These are phyloP conservation scores for Cystobasidium slooffiae DNA, from an alignment of 1,284 basidiomycete species.

Conservation along the genomic window DNA sequence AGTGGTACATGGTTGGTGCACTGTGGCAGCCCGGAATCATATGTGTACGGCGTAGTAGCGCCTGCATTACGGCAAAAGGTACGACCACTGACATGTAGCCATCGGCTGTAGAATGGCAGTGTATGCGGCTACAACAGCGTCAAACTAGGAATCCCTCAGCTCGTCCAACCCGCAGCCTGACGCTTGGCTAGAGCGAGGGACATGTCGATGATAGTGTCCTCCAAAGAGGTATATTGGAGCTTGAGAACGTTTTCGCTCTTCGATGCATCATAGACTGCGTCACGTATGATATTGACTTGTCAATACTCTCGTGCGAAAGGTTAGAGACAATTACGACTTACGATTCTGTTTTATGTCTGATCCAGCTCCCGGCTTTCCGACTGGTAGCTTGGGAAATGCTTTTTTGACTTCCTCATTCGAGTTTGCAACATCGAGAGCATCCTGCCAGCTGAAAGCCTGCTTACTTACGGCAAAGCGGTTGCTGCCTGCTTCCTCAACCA, in stretches of 20 bases:
- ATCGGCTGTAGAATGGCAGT: too few relatives aligned
- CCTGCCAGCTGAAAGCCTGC: slow-evolving; percentile 29
- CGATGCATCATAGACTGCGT: slow-evolving; percentile 26
- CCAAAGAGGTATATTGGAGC: slow-evolving; percentile 16
- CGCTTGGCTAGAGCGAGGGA: slow-evolving; percentile 15
- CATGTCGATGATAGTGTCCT: slow-evolving; percentile 40
- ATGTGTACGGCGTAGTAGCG: too few relatives aligned
- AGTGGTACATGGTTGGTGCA: too few relatives aligned
- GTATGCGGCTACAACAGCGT: neutral
- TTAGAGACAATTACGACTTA: slow-evolving; percentile 6
- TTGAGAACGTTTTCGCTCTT: slow-evolving; percentile 33
- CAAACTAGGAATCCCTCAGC: neutral
- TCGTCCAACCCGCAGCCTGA: slow-evolving; percentile 8
- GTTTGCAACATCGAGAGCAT: slow-evolving; percentile 14
- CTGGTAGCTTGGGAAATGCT: slow-evolving; percentile 25
- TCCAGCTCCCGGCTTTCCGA: slow-evolving; percentile 20
- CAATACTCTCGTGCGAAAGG: neutral
- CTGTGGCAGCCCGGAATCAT: too few relatives aligned
- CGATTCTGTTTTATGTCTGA: slow-evolving; percentile 23
- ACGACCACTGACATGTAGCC: too few relatives aligned
- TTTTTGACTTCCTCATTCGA: slow-evolving; percentile 11
- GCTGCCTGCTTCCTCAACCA: slow-evolving; percentile 52
- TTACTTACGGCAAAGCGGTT: slow-evolving; percentile 55
- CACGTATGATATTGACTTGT: neutral
- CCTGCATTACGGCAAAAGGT: too few relatives aligned